Percentiles rank a stretch among this genome's conserved stretches.
These are phyloP conservation scores for Paramarasmius palmivorus DNA, from an alignment of 1,284 basidiomycete genomes.

Conservation along the genomic window DNA sequence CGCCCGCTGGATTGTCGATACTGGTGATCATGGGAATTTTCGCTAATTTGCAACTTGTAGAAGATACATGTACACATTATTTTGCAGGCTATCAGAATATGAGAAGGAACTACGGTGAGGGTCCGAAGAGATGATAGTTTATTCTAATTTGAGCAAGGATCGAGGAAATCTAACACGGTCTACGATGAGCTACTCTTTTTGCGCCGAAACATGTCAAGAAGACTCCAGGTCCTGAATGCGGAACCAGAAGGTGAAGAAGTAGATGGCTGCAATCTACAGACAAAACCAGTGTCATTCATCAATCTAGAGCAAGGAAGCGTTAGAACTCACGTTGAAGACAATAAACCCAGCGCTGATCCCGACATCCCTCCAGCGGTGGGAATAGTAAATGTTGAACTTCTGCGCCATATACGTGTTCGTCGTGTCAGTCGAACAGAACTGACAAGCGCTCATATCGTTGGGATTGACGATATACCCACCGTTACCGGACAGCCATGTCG, in stretches of 20 bases:
- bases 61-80: no score
- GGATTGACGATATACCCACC: slow-evolving; percentile 72
- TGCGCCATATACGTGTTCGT: slow-evolving; percentile 42
- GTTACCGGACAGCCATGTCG: slow-evolving; percentile 46
- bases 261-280: slow-evolving; percentile 10
- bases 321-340: slow-evolving; percentile 46
- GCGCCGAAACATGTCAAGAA: neutral
- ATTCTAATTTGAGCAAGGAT: no score
- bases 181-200: no score
- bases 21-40: no score
- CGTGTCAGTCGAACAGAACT: slow-evolving; percentile 50
- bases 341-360: slow-evolving; percentile 41
- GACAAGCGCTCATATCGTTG: slow-evolving; percentile 49
- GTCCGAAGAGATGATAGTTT: no score
- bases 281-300: neutral
- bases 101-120: no score
- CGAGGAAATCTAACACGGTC: no score
- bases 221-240: slow-evolving; percentile 12
- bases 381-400: slow-evolving; percentile 49
- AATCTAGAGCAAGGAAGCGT: neutral
- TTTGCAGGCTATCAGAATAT: no score
- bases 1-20: no score
- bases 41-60: no score
- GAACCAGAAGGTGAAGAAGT: slow-evolving; percentile 12
- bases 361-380: slow-evolving; percentile 51